Percentiles rank a stretch among this genome's conserved stretches.
Evolutionary conservation across 2,329 filamentous ascomycete species (phyloP).

Genomic region (Monilinia fructicola): DNA sequence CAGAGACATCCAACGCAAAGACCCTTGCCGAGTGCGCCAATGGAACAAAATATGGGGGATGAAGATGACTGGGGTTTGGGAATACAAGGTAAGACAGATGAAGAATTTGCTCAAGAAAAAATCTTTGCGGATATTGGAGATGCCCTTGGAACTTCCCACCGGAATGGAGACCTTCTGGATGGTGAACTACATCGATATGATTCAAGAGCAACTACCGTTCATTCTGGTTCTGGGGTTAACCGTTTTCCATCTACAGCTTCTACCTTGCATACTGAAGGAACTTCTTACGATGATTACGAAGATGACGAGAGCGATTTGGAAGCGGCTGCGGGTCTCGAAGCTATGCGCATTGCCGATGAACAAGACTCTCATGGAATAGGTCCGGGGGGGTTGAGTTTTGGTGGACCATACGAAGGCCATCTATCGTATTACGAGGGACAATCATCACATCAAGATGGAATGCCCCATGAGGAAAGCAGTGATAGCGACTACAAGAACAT

Average conservation of each 20-base stretch:
- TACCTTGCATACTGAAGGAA: slow-evolving; percentile 42
- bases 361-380: slow-evolving; percentile 64
- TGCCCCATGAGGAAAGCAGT: slow-evolving; percentile 51
- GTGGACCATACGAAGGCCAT: slow-evolving; percentile 41
- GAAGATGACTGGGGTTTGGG: slow-evolving; percentile 35
- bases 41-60: slow-evolving; percentile 32
- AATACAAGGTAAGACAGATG: slow-evolving; percentile 31
- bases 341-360: slow-evolving; percentile 80
- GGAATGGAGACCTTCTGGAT: slow-evolving; percentile 50
- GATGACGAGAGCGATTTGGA: slow-evolving; percentile 85
- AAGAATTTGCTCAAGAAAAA: slow-evolving; percentile 39
- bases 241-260: slow-evolving; percentile 53
- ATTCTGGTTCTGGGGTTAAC: slow-evolving; percentile 45
- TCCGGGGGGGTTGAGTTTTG: slow-evolving; percentile 56
- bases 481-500: slow-evolving; percentile 72
- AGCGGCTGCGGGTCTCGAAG: slow-evolving; percentile 77
- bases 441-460: slow-evolving; percentile 40
- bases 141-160: slow-evolving; percentile 36
- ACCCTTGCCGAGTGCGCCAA: slow-evolving; percentile 40
- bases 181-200: slow-evolving; percentile 53
- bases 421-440: slow-evolving; percentile 46
- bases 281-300: slow-evolving; percentile 49
- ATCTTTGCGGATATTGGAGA: slow-evolving; percentile 42
- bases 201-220: slow-evolving; percentile 51
- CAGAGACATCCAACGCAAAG: slow-evolving; percentile 41